phyloP scores from a whole-genome alignment of 139 green algal genomes.

The Trebouxia sp. region DNA sequence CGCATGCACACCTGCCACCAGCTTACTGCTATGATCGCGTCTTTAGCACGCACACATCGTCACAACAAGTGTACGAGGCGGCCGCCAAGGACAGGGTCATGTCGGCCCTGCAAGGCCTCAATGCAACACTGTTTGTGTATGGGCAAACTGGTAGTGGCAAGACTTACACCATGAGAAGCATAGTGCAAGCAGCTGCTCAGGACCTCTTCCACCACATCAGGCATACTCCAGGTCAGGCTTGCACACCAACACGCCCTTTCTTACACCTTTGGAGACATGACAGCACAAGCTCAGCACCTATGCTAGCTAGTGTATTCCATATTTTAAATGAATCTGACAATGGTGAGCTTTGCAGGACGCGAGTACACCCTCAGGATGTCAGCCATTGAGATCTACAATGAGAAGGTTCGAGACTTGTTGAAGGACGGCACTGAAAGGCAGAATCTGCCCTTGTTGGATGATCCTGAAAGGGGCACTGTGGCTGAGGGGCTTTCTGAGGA shows the following conservation, averaged over 20 bases:
- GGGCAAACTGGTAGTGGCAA: constrained; percentile 77
- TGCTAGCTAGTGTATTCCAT: too few species aligned
- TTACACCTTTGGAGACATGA: too few species aligned
- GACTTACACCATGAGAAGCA: constrained; percentile 81
- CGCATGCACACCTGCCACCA: constrained; percentile 4
- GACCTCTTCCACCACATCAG: constrained; percentile 56
- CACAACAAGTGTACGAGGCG: constrained; percentile 52
- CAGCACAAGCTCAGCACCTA: too few species aligned
- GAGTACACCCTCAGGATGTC: constrained; percentile 58
- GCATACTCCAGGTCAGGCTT: background rate
- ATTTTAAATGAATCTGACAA: too few species aligned
- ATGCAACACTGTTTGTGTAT: constrained; percentile 76
- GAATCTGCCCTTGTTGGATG: constrained; percentile 51
- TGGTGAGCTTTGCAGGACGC: background rate
- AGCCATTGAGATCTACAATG: constrained; percentile 76
- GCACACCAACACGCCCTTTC: too few species aligned
- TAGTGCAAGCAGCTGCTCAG: constrained; percentile 32
- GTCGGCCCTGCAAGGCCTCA: constrained; percentile 81
- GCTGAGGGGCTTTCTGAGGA: constrained; percentile 57
- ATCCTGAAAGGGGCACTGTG: constrained; percentile 46
- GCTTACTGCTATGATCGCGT: constrained; percentile 47
- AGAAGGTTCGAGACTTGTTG: constrained; percentile 59
- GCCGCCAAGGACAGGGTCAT: constrained; percentile 41
- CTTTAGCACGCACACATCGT: constrained; percentile 33
- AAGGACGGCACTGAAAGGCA: constrained; percentile 29